Evolutionary conservation across 2,329 filamentous ascomycete species (phyloP), one percentile per base, ranked within the genome.

Genomic region (Neofusicoccum cordaticola): DNA sequence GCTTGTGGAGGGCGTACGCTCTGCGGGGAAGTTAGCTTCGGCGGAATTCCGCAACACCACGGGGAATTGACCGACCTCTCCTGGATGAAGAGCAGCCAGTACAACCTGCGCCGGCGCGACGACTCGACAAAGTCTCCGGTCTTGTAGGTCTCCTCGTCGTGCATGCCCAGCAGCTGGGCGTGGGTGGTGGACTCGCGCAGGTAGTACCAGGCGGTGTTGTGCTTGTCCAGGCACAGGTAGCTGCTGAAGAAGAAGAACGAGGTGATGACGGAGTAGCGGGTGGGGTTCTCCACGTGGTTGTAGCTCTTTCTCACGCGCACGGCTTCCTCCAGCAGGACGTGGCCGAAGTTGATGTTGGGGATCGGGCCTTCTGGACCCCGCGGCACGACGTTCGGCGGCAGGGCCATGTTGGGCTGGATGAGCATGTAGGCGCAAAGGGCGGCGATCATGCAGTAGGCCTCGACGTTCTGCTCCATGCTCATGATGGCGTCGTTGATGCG

Each of bases 81-180:
- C 0, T 85, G 85, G 37, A 88, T 82, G 69, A 88, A 87, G 9
- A 89, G 76, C 45, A 87, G 79, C 86, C 86, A 89, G 71, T 86
- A 88, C 7, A 87, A 78, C 11, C 85, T 78, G 64, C 84, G 80
- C 41, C 83, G 81, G 62, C 84, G 83, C 19, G 86, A 81, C 22
- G 75, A 78, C 69, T 88, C 85, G 4, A 84, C 76, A 1, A 80
- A 76, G 42, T 83, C 78, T 1, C 80, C 71, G 5, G 77, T 79
- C 48, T 74, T 77, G 71, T 88, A 88, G 1, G 81, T 79, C 22
- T 81, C 77, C 69, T 88, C 85, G 61, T 88, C 82, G 68, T 88
- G 84, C 71, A 88, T 81, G 5, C 83, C 81, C 57, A 88, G 77
- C 58, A 87, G 81, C 66, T 86, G 83, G 2, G 85, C 85, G 66